These are phyloP conservation scores for Aureobasidium sp. DNA, from an alignment of 2,329 filamentous ascomycete species.

Conservation along the genomic window DNA sequence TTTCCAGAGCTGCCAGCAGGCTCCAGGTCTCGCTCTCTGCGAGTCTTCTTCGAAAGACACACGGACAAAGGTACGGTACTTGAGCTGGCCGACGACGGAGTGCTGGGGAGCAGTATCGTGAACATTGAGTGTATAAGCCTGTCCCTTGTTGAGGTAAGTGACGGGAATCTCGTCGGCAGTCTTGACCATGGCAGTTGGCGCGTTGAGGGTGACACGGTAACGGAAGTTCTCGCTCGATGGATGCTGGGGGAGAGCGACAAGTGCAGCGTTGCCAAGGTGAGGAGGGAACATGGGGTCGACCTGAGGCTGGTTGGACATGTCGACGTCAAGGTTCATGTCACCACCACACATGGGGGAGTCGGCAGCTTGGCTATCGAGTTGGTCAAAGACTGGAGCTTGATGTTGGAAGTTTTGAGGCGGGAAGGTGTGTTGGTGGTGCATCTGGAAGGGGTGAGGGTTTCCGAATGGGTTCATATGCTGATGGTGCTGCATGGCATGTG, in stretches of 20 bases:
- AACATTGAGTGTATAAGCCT: conserved; percentile 83
- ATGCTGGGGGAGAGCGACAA: conserved; percentile 36
- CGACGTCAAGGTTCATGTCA: conserved; percentile 48
- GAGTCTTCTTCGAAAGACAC: conserved; percentile 96
- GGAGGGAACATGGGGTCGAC: conserved; percentile 54
- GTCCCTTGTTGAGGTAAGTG: conserved; percentile 97
- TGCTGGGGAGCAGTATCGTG: conserved; percentile 65
- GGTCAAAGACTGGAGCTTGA: conserved; percentile 73
- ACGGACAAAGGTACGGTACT: conserved; percentile 86
- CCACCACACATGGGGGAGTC: conserved; percentile 56
- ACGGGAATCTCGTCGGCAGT: conserved; percentile 84
- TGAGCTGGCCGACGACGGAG: conserved; percentile 53
- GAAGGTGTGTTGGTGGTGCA: conserved; percentile 52
- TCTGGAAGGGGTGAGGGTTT: conserved; percentile 49
- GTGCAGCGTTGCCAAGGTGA: conserved; percentile 36
- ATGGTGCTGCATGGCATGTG: conserved; percentile 53
- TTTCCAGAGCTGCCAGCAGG: conserved; percentile 91
- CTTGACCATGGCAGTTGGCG: conserved; percentile 93
- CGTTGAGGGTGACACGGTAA: conserved; percentile 83
- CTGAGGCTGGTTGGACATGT: conserved; percentile 52
- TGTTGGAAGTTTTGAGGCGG: conserved; percentile 76
- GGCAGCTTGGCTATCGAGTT: conserved; percentile 56
- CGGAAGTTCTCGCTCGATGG: conserved; percentile 58
- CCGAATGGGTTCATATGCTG: conserved; percentile 50
- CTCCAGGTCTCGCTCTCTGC: conserved; percentile 72